phyloP scores from a whole-genome alignment of 2,329 filamentous ascomycete species.

The Cladosporium oxysporum region DNA sequence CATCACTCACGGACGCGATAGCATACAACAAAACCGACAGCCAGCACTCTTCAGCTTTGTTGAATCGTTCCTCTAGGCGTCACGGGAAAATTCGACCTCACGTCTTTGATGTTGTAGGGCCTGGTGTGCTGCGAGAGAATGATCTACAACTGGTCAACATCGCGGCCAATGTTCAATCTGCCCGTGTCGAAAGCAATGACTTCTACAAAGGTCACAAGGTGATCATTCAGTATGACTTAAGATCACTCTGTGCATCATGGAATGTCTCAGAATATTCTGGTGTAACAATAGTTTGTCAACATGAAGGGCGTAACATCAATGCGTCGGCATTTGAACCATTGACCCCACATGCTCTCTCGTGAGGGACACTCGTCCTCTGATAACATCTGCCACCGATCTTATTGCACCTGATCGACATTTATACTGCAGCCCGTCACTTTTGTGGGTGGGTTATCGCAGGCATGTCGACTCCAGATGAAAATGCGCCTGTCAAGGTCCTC shows the following conservation, averaged over 20 bases:
- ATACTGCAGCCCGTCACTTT: neutral
- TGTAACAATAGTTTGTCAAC: neutral
- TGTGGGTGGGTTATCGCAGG: neutral
- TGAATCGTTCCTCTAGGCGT: neutral
- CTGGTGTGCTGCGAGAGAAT: neutral
- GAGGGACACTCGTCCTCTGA: neutral
- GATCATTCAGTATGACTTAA: neutral
- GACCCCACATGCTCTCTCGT: neutral
- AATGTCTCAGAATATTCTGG: neutral
- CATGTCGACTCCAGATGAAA: neutral
- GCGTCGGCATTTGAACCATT: neutral
- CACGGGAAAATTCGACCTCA: neutral
- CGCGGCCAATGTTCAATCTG: neutral
- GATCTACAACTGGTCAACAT: neutral
- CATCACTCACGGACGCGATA: neutral
- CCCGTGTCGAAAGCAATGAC: neutral
- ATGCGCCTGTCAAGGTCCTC: conserved; percentile 38
- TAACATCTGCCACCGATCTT: neutral
- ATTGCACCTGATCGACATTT: neutral
- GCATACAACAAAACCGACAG: neutral
- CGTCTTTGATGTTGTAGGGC: neutral
- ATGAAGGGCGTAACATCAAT: neutral
- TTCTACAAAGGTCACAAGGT: neutral
- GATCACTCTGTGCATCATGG: neutral
- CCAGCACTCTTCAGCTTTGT: neutral